Evolutionary conservation across 495 filamentous ascomycete genomes (phyloP).

Genomic region (Xylaria flabelliformis): DNA sequence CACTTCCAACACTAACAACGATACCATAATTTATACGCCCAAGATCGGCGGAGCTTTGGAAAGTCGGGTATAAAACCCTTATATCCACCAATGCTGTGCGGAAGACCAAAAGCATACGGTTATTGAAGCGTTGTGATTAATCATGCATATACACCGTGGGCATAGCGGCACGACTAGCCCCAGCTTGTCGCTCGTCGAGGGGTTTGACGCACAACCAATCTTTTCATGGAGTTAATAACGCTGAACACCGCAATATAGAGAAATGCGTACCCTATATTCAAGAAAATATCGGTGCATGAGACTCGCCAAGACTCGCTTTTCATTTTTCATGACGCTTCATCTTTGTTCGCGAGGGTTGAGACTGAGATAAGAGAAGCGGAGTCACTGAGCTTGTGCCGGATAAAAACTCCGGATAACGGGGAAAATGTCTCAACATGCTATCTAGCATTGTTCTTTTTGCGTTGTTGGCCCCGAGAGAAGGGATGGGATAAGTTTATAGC

Average conservation of each 20-base stretch:
- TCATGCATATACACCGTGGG: conserved; percentile 15
- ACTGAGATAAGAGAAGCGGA: not conserved
- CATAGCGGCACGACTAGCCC: not conserved
- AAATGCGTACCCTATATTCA: not conserved
- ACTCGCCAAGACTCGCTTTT: not conserved
- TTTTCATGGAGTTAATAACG: not conserved
- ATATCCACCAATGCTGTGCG: conserved; percentile 1
- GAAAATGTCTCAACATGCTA: not conserved
- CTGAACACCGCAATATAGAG: not conserved
- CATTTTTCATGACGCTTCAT: not conserved
- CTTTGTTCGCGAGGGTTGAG: not conserved
- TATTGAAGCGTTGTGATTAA: conserved; percentile 7
- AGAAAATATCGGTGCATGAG: not conserved
- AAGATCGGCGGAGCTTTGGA: not conserved
- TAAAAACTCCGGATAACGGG: not conserved
- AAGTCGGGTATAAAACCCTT: conserved; percentile 11
- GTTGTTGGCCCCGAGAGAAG: not conserved
- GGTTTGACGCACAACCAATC: conserved; percentile 1
- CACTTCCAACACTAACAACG: not conserved
- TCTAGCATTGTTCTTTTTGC: not conserved
- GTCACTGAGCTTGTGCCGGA: not conserved
- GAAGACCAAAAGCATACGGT: not conserved
- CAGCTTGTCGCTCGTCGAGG: not conserved
- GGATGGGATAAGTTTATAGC: not conserved
- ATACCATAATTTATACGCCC: not conserved